These are phyloP conservation scores for Ziziphus jujuba DNA, from an alignment of 306 rosid species.

Conservation along the genomic window DNA sequence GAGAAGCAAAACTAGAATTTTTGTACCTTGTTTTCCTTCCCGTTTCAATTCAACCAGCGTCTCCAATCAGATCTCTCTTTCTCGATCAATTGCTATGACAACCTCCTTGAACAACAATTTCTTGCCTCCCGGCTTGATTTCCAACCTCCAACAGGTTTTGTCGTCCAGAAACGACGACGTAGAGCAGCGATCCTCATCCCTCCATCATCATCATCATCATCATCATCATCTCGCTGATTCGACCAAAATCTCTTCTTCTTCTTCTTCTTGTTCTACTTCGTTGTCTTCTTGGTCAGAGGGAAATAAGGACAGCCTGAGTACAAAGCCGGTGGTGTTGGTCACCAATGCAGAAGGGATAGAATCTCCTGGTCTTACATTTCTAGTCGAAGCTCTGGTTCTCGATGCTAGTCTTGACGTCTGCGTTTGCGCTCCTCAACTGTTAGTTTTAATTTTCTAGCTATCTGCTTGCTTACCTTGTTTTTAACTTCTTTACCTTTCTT, in stretches of 20 bases:
- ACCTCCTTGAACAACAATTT: conserved; percentile 46
- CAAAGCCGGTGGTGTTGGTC: conserved; percentile 43
- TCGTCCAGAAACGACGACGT: conserved; percentile 25
- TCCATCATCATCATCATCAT: neutral
- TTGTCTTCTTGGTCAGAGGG: conserved; percentile 1
- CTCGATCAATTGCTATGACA: conserved; percentile 32
- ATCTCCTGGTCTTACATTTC: conserved; percentile 45
- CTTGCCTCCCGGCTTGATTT: conserved; percentile 45
- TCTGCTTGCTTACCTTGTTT: neutral
- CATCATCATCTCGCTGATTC: conserved; percentile 22
- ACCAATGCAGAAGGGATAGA: conserved; percentile 52
- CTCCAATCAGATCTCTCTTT: conserved; percentile 1
- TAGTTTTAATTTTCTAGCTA: conserved; percentile 10
- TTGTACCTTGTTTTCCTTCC: neutral
- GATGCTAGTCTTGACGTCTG: conserved; percentile 34
- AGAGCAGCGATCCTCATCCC: conserved; percentile 21
- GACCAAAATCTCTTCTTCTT: conserved; percentile 14
- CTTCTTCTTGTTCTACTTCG: neutral
- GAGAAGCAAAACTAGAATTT: too few relatives aligned
- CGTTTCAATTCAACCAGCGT: neutral
- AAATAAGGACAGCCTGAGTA: conserved; percentile 3
- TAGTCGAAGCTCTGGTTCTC: conserved; percentile 43
- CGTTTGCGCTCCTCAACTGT: conserved; percentile 57
- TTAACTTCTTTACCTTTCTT: neutral
- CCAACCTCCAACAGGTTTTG: conserved; percentile 51